Evolutionary conservation across 2,329 filamentous ascomycete genomes (phyloP).

Genomic region (Cryphonectria radicalis): DNA sequence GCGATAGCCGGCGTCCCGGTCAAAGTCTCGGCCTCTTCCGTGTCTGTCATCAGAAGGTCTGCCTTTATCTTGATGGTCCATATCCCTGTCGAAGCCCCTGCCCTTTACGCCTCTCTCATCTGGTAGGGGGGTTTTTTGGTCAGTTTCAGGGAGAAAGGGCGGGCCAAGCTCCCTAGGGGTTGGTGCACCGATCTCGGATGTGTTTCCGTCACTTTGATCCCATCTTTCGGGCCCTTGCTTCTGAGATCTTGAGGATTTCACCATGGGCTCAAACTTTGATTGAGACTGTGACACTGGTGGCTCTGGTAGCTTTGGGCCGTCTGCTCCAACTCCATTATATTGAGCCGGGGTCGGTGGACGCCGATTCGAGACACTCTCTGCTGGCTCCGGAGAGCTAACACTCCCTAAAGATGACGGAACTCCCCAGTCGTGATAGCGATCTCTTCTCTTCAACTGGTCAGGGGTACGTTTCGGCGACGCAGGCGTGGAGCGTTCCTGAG

Average conservation of each 20-base stretch:
- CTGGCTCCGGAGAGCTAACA: background rate
- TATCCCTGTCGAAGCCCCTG: background rate
- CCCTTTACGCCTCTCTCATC: background rate
- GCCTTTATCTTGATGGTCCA: background rate
- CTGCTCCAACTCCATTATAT: background rate
- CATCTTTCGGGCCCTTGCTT: background rate
- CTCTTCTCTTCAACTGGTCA: background rate
- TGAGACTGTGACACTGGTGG: background rate
- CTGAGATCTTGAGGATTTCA: background rate
- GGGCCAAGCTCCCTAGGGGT: slow-evolving; percentile 2
- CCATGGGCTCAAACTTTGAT: background rate
- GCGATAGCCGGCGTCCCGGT: slow-evolving; percentile 8
- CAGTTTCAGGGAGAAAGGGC: background rate
- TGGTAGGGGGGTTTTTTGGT: background rate
- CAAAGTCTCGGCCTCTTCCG: slow-evolving; percentile 9
- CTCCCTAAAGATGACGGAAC: background rate
- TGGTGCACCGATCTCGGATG: background rate
- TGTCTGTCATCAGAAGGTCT: slow-evolving; percentile 1
- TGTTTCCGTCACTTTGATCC: background rate
- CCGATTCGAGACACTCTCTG: background rate
- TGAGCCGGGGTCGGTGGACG: background rate
- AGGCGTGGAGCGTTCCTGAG: slow-evolving; percentile 2
- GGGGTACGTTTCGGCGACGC: background rate
- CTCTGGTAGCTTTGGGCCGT: background rate
- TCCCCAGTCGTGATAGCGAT: slow-evolving; percentile 7